Conservation (phyloP, 2,329 filamentous ascomycete species). For the Zasmidium citrigriseum region DNA sequence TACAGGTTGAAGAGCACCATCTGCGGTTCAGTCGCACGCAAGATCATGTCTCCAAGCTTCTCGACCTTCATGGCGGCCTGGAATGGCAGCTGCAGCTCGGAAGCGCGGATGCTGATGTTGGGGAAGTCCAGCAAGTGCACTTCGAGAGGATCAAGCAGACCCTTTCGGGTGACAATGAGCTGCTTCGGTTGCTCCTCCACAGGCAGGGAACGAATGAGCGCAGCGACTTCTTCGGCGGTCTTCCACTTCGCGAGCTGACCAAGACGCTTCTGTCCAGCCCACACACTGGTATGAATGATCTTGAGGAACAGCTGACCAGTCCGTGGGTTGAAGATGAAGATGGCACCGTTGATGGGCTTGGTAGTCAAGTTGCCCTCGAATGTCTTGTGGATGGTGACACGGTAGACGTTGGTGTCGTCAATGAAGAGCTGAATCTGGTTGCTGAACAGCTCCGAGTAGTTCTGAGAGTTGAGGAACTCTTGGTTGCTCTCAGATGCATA, state of each 20-base stretch:
- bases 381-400: conserved; percentile 99
- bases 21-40: conserved; percentile 96
- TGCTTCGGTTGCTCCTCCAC: conserved; percentile 99
- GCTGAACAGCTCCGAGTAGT: conserved; percentile 98
- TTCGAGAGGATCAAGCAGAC: conserved; percentile 92
- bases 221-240: conserved; percentile 98
- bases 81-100: conserved; percentile 95
- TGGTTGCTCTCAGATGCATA: conserved; percentile 99
- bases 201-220: conserved; percentile 89
- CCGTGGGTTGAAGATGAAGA: conserved; percentile 99
- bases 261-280: conserved; percentile 98
- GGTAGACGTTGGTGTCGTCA: conserved; percentile 98
- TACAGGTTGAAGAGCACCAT: conserved; percentile 99
- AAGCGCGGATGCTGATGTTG: conserved; percentile 97
- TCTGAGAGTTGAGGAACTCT: conserved; percentile 98
- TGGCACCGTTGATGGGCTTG: conserved; percentile 98
- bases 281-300: conserved; percentile 99
- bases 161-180: conserved; percentile 96
- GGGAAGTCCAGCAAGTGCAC: conserved; percentile 98
- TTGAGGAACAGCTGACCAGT: conserved; percentile 97
- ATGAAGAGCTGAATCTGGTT: conserved; percentile 99
- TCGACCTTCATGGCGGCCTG: conserved; percentile 99
- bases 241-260: conserved; percentile 99
- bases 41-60: conserved; percentile 98
- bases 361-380: conserved; percentile 99